A percentile compares a stretch with the other conserved stretches of the same genome.
Evolutionary conservation across 164 flowering plant species (phyloP).

Genomic region (Saururus chinensis): DNA sequence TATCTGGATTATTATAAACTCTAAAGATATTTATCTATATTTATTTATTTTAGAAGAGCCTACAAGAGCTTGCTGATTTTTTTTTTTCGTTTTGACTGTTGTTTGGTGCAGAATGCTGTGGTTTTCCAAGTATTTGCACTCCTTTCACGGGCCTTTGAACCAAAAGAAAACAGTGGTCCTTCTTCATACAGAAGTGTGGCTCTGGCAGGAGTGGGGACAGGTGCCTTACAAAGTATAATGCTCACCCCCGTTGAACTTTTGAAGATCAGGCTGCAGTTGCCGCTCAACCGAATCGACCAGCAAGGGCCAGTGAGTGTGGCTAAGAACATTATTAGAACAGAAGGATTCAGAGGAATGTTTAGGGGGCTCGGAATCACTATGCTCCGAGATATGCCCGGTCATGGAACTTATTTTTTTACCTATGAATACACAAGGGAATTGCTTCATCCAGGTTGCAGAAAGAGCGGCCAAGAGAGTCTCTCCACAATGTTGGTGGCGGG

Average conservation of each 20-base stretch:
- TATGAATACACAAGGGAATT: slow-evolving; percentile 66
- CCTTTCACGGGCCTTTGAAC: slow-evolving; percentile 51
- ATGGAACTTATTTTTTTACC: slow-evolving; percentile 72
- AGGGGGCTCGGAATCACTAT: slow-evolving; percentile 62
- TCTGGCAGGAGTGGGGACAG: slow-evolving; percentile 70
- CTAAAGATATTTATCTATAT: no score
- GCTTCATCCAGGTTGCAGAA: slow-evolving; percentile 82
- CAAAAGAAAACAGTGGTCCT: slow-evolving; percentile 35
- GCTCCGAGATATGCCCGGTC: slow-evolving; percentile 71
- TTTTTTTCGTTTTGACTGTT: not conserved
- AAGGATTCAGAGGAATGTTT: slow-evolving; percentile 63
- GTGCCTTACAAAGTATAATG: slow-evolving; percentile 64
- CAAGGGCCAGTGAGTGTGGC: slow-evolving; percentile 45
- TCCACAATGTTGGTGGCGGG: slow-evolving; percentile 71
- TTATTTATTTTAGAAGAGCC: no score
- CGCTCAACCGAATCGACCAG: slow-evolving; percentile 5
- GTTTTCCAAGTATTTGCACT: slow-evolving; percentile 74
- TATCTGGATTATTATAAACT: no score
- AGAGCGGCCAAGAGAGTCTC: slow-evolving; percentile 51
- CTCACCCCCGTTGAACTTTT: slow-evolving; percentile 77
- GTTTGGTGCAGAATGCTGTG: slow-evolving; percentile 67
- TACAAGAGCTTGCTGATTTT: no score
- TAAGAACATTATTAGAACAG: slow-evolving; percentile 34
- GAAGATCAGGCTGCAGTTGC: slow-evolving; percentile 72
- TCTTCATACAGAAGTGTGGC: slow-evolving; percentile 76